A percentile compares a stretch with the other conserved stretches of the same genome.
Conservation (phyloP, 2,329 filamentous ascomycete genomes). For the Diaporthe citrichinensis region DNA sequence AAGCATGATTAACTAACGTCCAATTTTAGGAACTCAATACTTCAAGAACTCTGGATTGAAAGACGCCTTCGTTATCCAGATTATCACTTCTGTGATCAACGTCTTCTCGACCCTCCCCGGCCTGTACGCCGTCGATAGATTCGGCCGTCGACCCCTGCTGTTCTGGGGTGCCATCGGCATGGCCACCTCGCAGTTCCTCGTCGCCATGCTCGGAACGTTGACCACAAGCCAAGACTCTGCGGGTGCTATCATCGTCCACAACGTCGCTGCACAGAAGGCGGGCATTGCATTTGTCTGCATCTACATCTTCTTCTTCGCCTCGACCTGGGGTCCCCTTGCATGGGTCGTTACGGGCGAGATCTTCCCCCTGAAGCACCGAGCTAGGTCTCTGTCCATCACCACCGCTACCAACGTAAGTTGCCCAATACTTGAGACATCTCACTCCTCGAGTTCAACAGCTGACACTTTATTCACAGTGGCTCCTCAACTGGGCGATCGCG, state of each 20-base stretch:
- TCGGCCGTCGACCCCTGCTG: conserved; percentile 74
- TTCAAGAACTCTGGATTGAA: conserved; percentile 67
- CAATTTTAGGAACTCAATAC: conserved; percentile 62
- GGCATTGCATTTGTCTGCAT: conserved; percentile 76
- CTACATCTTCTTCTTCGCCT: conserved; percentile 83
- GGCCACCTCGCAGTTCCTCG: conserved; percentile 71
- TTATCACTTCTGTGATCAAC: conserved; percentile 73
- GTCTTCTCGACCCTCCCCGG: conserved; percentile 37
- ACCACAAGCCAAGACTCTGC: conserved; percentile 64
- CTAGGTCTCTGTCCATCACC: conserved; percentile 75
- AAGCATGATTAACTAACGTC: neutral
- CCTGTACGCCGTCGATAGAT: conserved; percentile 66
- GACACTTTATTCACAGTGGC: conserved; percentile 61
- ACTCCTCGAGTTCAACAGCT: neutral
- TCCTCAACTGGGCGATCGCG: conserved; percentile 83
- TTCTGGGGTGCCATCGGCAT: conserved; percentile 78
- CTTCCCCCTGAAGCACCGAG: conserved; percentile 74
- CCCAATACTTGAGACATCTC: neutral
- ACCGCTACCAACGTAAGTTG: conserved; percentile 75
- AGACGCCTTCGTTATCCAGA: conserved; percentile 65
- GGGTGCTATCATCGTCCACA: conserved; percentile 66
- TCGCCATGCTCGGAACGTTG: conserved; percentile 70
- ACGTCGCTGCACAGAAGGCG: conserved; percentile 66
- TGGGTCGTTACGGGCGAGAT: conserved; percentile 74
- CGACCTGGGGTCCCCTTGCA: conserved; percentile 73